Percentiles rank a stretch among this genome's conserved stretches.
Evolutionary conservation across 108 stramenopile species (phyloP).

Genomic region (Skeletonema marinoi): DNA sequence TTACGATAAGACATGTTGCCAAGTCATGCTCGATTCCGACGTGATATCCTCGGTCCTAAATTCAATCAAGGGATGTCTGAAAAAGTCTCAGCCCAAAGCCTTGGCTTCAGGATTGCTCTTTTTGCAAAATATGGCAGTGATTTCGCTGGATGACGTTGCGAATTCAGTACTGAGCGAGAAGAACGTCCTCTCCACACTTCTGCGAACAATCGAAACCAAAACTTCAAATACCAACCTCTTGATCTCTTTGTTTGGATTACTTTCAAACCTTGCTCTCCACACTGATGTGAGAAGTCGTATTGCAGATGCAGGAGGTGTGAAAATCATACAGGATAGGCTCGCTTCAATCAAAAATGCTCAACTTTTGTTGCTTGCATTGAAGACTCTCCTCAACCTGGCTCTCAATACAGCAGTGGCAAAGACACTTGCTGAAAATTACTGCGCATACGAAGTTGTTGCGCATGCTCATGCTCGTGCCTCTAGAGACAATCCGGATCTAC

Average conservation of each 20-base stretch:
- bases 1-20: conserved; percentile 26
- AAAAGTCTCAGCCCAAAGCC: conserved; percentile 1
- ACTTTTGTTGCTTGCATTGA: conserved; percentile 6
- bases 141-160: conserved; percentile 9
- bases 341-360: not conserved
- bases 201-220: conserved; percentile 5
- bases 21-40: conserved; percentile 20
- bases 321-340: conserved; percentile 2
- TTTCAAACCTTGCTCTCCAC: conserved; percentile 13
- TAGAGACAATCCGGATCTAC: not conserved
- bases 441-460: not conserved
- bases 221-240: not conserved
- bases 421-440: not conserved
- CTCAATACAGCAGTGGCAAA: not conserved
- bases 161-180: conserved; percentile 6
- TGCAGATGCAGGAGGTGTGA: not conserved
- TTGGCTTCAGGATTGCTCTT: conserved; percentile 13
- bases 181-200: conserved; percentile 12
- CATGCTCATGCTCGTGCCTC: not conserved
- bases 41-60: conserved; percentile 13
- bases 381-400: conserved; percentile 12
- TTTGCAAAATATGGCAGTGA: conserved; percentile 35
- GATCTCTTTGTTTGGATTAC: conserved; percentile 10
- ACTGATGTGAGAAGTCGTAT: conserved; percentile 5
- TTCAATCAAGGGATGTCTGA: conserved; percentile 24